A percentile compares a stretch with the other conserved stretches of the same genome.
phyloP scores from a whole-genome alignment of 495 filamentous ascomycete genomes.

The Neurospora sp. region DNA sequence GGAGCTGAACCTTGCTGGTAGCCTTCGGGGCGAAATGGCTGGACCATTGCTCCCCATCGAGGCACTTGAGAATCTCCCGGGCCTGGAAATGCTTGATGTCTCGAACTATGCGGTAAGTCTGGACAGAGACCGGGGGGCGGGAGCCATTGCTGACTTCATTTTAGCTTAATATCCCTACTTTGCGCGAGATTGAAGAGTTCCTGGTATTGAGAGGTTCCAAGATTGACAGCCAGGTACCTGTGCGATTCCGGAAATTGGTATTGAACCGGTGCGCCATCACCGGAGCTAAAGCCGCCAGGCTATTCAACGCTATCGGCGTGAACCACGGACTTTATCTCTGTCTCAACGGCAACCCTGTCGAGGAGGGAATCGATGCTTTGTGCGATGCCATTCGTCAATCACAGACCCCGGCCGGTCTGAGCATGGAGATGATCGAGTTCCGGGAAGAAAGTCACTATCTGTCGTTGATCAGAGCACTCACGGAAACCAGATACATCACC shows the following conservation, averaged over 20 bases:
- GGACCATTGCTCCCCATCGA: constrained; percentile 18
- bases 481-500: constrained; percentile 59
- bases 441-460: constrained; percentile 67
- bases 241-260: constrained; percentile 53
- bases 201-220: constrained; percentile 35
- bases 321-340: constrained; percentile 63
- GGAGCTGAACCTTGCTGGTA: constrained; percentile 66
- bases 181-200: constrained; percentile 44
- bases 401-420: constrained; percentile 59
- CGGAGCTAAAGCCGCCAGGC: constrained; percentile 63
- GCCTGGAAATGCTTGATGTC: constrained; percentile 55
- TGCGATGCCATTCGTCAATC: constrained; percentile 56
- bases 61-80: constrained; percentile 8
- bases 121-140: too few species aligned
- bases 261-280: constrained; percentile 75
- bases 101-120: constrained; percentile 53
- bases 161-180: constrained; percentile 43
- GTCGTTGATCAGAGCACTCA: constrained; percentile 60
- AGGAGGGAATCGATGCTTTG: constrained; percentile 58
- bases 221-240: constrained; percentile 52
- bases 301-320: constrained; percentile 64
- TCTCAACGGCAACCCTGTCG: constrained; percentile 73
- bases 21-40: constrained; percentile 57
- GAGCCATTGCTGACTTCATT: neutral
- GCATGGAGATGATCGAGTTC: constrained; percentile 79